Evolutionary conservation across 2,329 filamentous ascomycete species (phyloP).

Genomic region (Colletotrichum sp.): DNA sequence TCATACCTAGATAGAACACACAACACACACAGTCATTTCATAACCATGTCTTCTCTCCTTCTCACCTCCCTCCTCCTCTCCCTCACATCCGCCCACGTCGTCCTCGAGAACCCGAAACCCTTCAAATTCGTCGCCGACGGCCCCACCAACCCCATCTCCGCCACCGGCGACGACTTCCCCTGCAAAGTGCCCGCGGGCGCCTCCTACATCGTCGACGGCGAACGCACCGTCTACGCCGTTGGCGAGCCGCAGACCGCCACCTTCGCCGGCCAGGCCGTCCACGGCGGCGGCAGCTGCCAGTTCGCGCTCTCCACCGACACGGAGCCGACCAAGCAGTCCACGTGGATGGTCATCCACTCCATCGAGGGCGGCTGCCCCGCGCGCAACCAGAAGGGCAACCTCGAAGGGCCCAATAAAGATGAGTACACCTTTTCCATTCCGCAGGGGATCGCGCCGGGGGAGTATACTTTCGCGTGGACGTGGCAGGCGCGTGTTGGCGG

Average conservation of each 20-base stretch:
- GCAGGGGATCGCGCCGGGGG: constrained; percentile 1
- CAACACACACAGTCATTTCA: background rate
- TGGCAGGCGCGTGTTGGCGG: constrained; percentile 7
- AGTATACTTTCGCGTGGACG: constrained; percentile 18
- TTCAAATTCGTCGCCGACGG: constrained; percentile 14
- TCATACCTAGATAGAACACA: background rate
- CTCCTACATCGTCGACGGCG: constrained; percentile 6
- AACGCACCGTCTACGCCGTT: background rate
- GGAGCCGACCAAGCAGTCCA: constrained; percentile 3
- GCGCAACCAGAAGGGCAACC: constrained; percentile 15
- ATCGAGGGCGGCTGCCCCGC: constrained; percentile 13
- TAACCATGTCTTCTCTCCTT: background rate
- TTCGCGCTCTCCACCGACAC: constrained; percentile 3
- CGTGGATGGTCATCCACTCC: constrained; percentile 17
- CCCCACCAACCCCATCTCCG: constrained; percentile 6
- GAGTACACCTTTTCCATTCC: constrained; percentile 9
- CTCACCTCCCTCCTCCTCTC: background rate
- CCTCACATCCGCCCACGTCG: background rate
- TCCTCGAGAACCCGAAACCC: constrained; percentile 13
- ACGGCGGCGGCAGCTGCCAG: constrained; percentile 11
- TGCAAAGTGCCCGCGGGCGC: background rate
- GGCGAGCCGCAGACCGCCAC: constrained; percentile 3
- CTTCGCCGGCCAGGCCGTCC: constrained; percentile 15
- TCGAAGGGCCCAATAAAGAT: constrained; percentile 9
- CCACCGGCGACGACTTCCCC: constrained; percentile 10